Evolutionary conservation across 2,329 filamentous ascomycete species (phyloP).

Genomic region (Trichoderma sp.): DNA sequence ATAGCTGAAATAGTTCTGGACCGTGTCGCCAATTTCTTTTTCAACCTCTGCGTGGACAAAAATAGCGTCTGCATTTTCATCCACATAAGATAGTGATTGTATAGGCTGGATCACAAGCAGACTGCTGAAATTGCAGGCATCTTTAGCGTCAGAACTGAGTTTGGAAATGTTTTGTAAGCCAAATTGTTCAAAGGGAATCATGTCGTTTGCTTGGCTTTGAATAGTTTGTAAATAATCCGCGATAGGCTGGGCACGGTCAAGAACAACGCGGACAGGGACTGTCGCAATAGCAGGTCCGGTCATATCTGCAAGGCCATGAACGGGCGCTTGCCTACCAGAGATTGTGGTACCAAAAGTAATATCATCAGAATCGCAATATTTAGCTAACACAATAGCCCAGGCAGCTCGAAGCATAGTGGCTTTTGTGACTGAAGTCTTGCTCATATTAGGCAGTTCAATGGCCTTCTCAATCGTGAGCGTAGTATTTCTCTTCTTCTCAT

Average conservation of each 20-base stretch:
- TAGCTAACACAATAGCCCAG: slow-evolving; percentile 3
- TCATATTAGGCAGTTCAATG: neutral
- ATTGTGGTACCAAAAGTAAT: slow-evolving; percentile 27
- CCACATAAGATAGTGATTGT: slow-evolving; percentile 1
- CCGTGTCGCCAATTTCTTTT: slow-evolving; percentile 3
- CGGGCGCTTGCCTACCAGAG: slow-evolving; percentile 27
- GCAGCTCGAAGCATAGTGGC: slow-evolving; percentile 26
- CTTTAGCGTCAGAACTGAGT: slow-evolving; percentile 21
- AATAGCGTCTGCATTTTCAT: neutral
- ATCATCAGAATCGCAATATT: slow-evolving; percentile 24
- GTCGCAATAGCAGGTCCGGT: slow-evolving; percentile 28
- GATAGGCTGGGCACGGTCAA: neutral
- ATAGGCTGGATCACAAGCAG: slow-evolving; percentile 27
- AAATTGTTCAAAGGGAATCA: slow-evolving; percentile 28
- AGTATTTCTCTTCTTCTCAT: neutral
- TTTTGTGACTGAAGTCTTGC: slow-evolving; percentile 22
- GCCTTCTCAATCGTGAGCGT: neutral
- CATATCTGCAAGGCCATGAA: slow-evolving; percentile 27
- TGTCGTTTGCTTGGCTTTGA: slow-evolving; percentile 24
- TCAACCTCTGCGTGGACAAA: slow-evolving; percentile 1
- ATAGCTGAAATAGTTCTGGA: slow-evolving; percentile 20
- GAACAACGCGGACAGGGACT: slow-evolving; percentile 15
- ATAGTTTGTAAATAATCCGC: slow-evolving; percentile 16
- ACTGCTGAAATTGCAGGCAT: slow-evolving; percentile 27
- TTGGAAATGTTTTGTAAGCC: slow-evolving; percentile 31